Base-by-base conservation (phyloP, 768 basidiomycete species). In the Hemileccinum rubropunctum region DNA sequence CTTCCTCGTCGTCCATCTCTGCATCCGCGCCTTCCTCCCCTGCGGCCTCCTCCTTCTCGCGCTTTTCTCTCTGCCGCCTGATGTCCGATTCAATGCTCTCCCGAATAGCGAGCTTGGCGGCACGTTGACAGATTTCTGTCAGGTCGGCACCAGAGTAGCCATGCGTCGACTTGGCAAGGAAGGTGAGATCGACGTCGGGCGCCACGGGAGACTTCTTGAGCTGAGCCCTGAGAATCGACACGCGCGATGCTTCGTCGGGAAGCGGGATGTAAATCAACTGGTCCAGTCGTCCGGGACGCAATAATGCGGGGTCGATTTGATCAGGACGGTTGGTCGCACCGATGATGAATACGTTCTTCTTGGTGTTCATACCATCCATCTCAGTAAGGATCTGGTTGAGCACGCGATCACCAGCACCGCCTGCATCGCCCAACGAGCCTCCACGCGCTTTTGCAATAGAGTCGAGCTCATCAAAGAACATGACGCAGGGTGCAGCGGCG, bases 401-500 rank as follows among this genome's bases (percentile, higher is more conserved):
- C 14, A 98, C 97, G 75, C 97, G 92, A 65, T 99, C 97, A 33
- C 95, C 88, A 12, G 97, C 95, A 54, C 97, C 97, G 56, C 97
- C 97, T 47, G 73, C 97, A 71, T 98, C 97, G 34, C 94, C 94
- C 9, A 78, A 73, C 3, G 81, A 78, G 18, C 79, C 77, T 54
- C 97, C 97, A 73, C 97, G 91, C 46, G 94, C 83, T 76, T 98
- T 98, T 40, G 97, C 97, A 63, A 99, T 98, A 14, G 95, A 97
- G 70, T 99, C 97, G 69, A 99, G 78, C 71, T 99, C 97, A 63
- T 99, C 97, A 73, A 99, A 99, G 90, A 99, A 99, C 93, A 99
- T 97, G 60, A 99, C 97, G 67, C 97, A 98, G 48, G 97, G 97
- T 23, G 97, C 95, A 8, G 97, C 97, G 15, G 97, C 97, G 59